These are phyloP conservation scores for Yamadazyma sp. DNA, from an alignment of 1,139 yeast species.

Conservation along the genomic window DNA sequence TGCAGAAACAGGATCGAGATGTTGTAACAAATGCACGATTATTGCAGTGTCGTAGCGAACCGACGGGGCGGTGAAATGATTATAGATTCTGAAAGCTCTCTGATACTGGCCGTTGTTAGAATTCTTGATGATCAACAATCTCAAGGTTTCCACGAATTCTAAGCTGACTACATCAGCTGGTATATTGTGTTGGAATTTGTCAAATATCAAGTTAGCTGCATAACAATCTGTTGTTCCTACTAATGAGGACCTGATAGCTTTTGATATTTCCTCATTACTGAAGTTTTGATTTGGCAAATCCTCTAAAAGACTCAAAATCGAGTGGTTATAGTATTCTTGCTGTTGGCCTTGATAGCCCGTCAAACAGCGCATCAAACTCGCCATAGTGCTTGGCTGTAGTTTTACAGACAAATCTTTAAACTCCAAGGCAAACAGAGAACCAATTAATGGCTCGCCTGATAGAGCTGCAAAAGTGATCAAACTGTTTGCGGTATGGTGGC, in stretches of 20 bases:
- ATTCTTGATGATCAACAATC: slow-evolving; percentile 13
- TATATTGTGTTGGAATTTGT: slow-evolving; percentile 8
- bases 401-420: slow-evolving; percentile 8
- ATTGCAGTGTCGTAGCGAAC: not conserved
- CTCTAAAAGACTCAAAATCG: slow-evolving; percentile 13
- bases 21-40: not conserved
- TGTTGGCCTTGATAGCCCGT: slow-evolving; percentile 9
- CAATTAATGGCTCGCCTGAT: slow-evolving; percentile 26
- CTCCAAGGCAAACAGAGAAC: slow-evolving; percentile 19
- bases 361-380: slow-evolving; percentile 12
- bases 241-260: not conserved
- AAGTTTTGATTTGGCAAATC: not conserved
- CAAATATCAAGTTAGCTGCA: slow-evolving; percentile 19
- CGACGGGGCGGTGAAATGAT: not conserved
- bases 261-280: not conserved
- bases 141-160: slow-evolving; percentile 3
- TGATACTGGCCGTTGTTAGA: slow-evolving; percentile 10
- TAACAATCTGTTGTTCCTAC: slow-evolving; percentile 9
- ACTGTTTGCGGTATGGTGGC: slow-evolving; percentile 6
- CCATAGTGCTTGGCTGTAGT: slow-evolving; percentile 6
- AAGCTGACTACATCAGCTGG: not conserved
- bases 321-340: slow-evolving; percentile 9
- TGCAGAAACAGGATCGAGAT: not conserved
- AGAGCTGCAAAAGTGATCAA: slow-evolving; percentile 15
- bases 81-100: slow-evolving; percentile 14